These are phyloP conservation scores for Mariannaea sp. DNA, from an alignment of 2,329 filamentous ascomycete genomes.

Conservation along the genomic window DNA sequence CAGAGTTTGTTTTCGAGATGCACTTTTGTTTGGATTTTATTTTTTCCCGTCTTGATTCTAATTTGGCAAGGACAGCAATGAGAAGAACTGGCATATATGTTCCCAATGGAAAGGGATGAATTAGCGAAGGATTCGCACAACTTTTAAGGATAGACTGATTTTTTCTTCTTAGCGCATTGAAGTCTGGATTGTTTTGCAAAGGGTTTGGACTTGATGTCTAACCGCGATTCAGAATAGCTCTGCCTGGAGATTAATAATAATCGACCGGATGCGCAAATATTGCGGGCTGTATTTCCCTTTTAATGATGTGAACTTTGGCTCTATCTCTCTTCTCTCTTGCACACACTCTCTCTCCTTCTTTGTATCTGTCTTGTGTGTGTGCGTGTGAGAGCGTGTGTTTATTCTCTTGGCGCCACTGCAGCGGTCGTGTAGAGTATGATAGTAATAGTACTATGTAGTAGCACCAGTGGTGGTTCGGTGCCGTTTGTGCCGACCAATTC, in stretches of 20 bases:
- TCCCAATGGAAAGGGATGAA: slow-evolving; percentile 9
- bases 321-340: neutral
- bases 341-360: no score
- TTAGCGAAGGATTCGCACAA: slow-evolving; percentile 9
- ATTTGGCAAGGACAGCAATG: slow-evolving; percentile 8
- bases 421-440: no score
- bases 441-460: no score
- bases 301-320: neutral
- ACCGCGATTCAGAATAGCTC: slow-evolving; percentile 7
- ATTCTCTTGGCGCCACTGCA: neutral
- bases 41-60: no score
- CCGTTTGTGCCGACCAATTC: slow-evolving; percentile 10
- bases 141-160: slow-evolving; percentile 20
- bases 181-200: neutral
- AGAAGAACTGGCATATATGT: slow-evolving; percentile 16
- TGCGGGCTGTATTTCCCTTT: neutral
- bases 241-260: slow-evolving; percentile 22
- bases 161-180: slow-evolving; percentile 7
- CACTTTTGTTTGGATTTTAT: slow-evolving; percentile 9
- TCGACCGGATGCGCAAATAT: slow-evolving; percentile 13
- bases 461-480: slow-evolving; percentile 13
- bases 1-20: slow-evolving; percentile 12
- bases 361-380: no score
- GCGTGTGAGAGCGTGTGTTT: no score
- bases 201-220: slow-evolving; percentile 7